A percentile compares a stretch with the other conserved stretches of the same genome.
These are phyloP conservation scores for Daucus carota DNA, from an alignment of 129 eudicot species.

Conservation along the genomic window DNA sequence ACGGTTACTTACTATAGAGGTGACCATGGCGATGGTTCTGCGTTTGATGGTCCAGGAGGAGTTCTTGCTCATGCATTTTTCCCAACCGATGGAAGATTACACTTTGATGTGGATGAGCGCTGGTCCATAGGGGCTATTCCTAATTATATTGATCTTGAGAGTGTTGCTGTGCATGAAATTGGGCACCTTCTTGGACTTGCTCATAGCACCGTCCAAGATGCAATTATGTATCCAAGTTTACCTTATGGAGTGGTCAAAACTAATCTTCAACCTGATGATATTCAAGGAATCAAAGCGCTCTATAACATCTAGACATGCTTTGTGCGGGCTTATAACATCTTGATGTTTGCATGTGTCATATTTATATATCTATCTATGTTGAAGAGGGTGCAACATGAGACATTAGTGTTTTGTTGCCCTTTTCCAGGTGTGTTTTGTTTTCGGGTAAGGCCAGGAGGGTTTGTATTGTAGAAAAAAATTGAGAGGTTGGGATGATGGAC, in stretches of 20 bases:
- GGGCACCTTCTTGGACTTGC: constrained; percentile 25
- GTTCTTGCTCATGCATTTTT: constrained; percentile 21
- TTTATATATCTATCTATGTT: too few species aligned
- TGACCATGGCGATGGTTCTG: constrained; percentile 27
- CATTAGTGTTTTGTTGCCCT: too few species aligned
- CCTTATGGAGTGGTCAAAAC: not conserved
- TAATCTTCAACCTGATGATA: constrained; percentile 13
- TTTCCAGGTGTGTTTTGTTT: too few species aligned
- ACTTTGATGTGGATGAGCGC: constrained; percentile 20
- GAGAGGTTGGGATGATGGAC: too few species aligned
- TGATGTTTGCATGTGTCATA: too few species aligned
- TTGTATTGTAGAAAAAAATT: too few species aligned
- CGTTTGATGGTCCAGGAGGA: constrained; percentile 25
- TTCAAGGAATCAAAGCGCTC: constrained; percentile 12
- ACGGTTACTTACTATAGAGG: constrained; percentile 15
- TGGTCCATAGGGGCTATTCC: constrained; percentile 17
- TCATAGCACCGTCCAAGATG: constrained; percentile 11
- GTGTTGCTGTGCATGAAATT: constrained; percentile 29
- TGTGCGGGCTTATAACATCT: too few species aligned
- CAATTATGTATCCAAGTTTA: constrained; percentile 9
- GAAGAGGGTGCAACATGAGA: too few species aligned
- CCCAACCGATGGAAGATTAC: constrained; percentile 23
- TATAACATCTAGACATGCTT: not conserved
- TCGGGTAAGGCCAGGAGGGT: too few species aligned
- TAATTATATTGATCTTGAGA: constrained; percentile 8